phyloP scores from a whole-genome alignment of 2,329 filamentous ascomycete genomes.

The Colletotrichum viniferum region DNA sequence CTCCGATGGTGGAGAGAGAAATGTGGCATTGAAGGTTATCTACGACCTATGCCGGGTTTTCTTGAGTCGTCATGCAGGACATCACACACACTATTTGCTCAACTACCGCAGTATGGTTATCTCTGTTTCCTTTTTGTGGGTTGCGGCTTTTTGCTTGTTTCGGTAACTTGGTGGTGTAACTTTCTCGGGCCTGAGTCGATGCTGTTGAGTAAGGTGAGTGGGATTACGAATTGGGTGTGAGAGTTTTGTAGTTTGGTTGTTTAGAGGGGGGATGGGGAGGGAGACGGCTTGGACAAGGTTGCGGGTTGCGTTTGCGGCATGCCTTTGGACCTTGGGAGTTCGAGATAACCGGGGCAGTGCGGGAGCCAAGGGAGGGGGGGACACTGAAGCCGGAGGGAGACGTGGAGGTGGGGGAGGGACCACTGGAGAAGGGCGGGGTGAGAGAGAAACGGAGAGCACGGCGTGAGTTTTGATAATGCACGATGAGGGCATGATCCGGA shows the following conservation, averaged over 20 bases:
- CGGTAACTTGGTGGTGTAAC: not conserved
- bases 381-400: not conserved
- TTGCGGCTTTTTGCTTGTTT: not conserved
- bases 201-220: not conserved
- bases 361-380: not conserved
- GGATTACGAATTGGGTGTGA: not conserved
- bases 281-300: not conserved
- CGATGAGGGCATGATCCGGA: conserved; percentile 1
- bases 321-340: not conserved
- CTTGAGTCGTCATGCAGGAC: not conserved
- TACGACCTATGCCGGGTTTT: not conserved
- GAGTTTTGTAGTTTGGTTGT: not conserved
- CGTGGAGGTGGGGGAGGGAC: not conserved
- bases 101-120: not conserved
- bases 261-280: not conserved
- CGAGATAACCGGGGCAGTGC: not conserved
- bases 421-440: not conserved
- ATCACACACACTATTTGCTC: not conserved
- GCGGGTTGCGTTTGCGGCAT: not conserved
- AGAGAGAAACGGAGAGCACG: not conserved
- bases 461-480: not conserved
- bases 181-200: not conserved
- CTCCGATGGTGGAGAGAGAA: not conserved
- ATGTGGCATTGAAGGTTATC: not conserved
- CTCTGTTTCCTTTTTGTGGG: not conserved